Conservation (phyloP, 2,329 filamentous ascomycete genomes). For the Alternaria postmessia region DNA sequence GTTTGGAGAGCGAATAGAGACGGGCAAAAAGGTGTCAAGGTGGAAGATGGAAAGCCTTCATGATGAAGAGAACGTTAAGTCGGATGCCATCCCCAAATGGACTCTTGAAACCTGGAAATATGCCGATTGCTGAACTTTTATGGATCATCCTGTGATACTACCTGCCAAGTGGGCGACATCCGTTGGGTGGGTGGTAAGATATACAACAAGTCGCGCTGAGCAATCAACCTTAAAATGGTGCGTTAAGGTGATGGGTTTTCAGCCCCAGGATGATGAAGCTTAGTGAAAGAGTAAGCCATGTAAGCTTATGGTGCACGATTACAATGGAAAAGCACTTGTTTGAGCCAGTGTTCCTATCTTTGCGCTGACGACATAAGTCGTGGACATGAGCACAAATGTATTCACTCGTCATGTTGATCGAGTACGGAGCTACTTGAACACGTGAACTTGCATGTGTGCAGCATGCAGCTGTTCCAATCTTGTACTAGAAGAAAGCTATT, state of each 20-base stretch:
- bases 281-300: neutral
- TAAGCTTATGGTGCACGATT: neutral
- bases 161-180: neutral
- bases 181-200: neutral
- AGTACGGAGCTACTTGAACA: neutral
- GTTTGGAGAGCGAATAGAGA: slow-evolving; percentile 91
- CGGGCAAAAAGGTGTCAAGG: slow-evolving; percentile 65
- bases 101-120: neutral
- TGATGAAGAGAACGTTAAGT: slow-evolving; percentile 8
- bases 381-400: neutral
- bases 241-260: neutral
- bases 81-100: neutral
- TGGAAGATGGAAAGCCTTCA: slow-evolving; percentile 38
- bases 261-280: neutral
- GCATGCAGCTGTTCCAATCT: neutral
- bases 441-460: neutral
- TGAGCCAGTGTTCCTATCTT: neutral
- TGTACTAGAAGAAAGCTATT: neutral
- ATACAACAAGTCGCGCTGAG: neutral
- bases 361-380: neutral
- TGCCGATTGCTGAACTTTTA: neutral
- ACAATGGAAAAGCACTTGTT: neutral
- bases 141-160: neutral
- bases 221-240: neutral
- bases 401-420: neutral